Base-by-base conservation (phyloP, 495 filamentous ascomycete species). In the Xylaria bambusicola region DNA sequence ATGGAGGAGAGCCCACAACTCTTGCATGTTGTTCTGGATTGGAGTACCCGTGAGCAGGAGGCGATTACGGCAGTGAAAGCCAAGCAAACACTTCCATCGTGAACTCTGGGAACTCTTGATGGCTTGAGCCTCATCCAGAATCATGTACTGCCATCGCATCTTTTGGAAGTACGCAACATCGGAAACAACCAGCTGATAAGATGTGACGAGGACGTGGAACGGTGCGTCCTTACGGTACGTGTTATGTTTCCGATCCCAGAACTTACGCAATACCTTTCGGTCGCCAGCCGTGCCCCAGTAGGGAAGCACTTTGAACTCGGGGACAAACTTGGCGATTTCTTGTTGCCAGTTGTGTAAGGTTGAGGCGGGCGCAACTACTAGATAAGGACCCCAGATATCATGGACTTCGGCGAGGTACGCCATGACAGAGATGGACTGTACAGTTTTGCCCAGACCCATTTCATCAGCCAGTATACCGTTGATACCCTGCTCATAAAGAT, bases 21-120 rank as follows among this genome's bases (percentile, higher is more conserved):
- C 94, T 72, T 98, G 94, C 94, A 98, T 98, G 79, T 97, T 98
- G 75, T 98, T 98, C 74, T 98, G 94, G 68, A 98, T 98, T 2
- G 94, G 94, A 7, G 94, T 98, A 76, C 94, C 94, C 1, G 94
- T 98, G 21, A 98, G 84, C 40, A 98, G 78, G 8, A 98, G 84
- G 58, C 94, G 89, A 73, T 98, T 98, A 41, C 94, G 90, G 74
- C 93, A 98, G 69, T 91, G 88, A 78, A 98, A 97, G 15, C 91
- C 90, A 18, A 98, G 80, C 61, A 98, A 74, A 63, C 87, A 90
- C 82, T 98, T 98, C 94, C 94, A 98, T 65, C 94, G 86, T 4
- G 93, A 95, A 75, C 92, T 97, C 64, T 89, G 84, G 13, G 95
- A 97, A 51, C 92, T 97, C 79, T 98, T 98, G 85, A 98, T 98